Conservation (phyloP, 495 filamentous ascomycete genomes). For the Gamarada debralockiae region DNA sequence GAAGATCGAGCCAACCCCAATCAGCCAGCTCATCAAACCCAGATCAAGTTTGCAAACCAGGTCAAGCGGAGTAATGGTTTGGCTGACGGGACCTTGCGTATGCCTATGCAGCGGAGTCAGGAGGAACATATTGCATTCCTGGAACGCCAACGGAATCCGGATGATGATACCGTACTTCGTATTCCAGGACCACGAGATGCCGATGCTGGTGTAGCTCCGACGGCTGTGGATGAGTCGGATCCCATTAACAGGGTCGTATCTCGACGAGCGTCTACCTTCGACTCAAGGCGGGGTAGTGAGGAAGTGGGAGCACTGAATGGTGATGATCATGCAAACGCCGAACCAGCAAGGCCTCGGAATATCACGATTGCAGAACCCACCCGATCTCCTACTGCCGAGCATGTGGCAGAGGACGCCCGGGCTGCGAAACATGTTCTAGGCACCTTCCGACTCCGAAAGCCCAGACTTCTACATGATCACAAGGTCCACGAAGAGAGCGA, state of each 20-base stretch:
- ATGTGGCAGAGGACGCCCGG: slow-evolving; percentile 31
- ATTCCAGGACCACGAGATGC: slow-evolving; percentile 87
- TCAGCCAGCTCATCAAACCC: slow-evolving; percentile 1
- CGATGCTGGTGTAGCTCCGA: slow-evolving; percentile 70
- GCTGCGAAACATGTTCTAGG: slow-evolving; percentile 30
- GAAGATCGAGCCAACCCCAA: slow-evolving; percentile 1
- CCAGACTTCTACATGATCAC: slow-evolving; percentile 23
- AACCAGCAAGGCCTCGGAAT: slow-evolving; percentile 32
- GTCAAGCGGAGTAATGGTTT: slow-evolving; percentile 44
- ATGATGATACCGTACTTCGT: slow-evolving; percentile 66
- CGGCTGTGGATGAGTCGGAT: slow-evolving; percentile 52
- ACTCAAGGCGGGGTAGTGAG: not conserved
- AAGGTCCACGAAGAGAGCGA: slow-evolving; percentile 3
- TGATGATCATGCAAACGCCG: slow-evolving; percentile 20
- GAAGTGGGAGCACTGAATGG: not conserved
- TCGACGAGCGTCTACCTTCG: slow-evolving; percentile 10
- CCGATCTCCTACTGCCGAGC: slow-evolving; percentile 24
- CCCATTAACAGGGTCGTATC: slow-evolving; percentile 1
- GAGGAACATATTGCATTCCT: slow-evolving; percentile 85
- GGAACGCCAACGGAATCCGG: slow-evolving; percentile 74
- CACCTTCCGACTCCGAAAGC: slow-evolving; percentile 33
- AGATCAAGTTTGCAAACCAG: slow-evolving; percentile 60
- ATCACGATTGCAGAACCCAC: slow-evolving; percentile 47
- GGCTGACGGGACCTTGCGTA: slow-evolving; percentile 31
- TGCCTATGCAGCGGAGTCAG: slow-evolving; percentile 52